These are phyloP conservation scores for Colletotrichum gigasporum DNA, from an alignment of 2,329 filamentous ascomycete genomes.

Conservation along the genomic window DNA sequence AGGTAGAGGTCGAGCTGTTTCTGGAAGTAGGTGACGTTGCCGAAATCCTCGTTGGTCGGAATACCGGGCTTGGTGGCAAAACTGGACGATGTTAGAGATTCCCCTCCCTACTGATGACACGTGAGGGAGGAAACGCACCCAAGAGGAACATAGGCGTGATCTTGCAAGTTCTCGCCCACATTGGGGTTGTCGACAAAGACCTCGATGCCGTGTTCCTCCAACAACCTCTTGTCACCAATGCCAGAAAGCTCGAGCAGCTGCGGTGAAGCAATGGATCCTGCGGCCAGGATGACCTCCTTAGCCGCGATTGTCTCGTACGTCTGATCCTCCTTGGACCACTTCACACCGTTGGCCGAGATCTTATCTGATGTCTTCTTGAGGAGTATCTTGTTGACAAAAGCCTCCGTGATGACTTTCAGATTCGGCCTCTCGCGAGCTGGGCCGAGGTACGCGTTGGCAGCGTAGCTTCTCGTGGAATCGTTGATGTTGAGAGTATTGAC, in stretches of 20 bases:
- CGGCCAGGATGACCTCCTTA: slow-evolving; percentile 66
- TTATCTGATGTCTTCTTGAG: slow-evolving; percentile 21
- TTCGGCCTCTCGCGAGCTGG: slow-evolving; percentile 32
- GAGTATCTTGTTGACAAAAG: slow-evolving; percentile 33
- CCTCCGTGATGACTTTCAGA: slow-evolving; percentile 36
- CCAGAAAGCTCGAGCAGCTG: slow-evolving; percentile 70
- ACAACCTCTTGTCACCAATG: slow-evolving; percentile 55
- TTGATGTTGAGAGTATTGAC: slow-evolving; percentile 35
- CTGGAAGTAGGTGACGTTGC: slow-evolving; percentile 24
- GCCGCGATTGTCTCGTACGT: slow-evolving; percentile 33
- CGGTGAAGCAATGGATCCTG: slow-evolving; percentile 65
- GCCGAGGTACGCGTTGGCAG: slow-evolving; percentile 35
- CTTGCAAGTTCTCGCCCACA: slow-evolving; percentile 51
- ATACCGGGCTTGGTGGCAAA: slow-evolving; percentile 19
- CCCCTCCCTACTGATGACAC: fast-evolving
- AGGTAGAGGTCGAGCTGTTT: slow-evolving; percentile 26
- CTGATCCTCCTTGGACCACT: slow-evolving; percentile 5
- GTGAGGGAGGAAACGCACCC: background rate
- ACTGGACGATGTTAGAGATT: background rate
- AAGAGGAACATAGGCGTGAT: slow-evolving; percentile 38
- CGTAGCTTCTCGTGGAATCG: slow-evolving; percentile 35
- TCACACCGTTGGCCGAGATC: slow-evolving; percentile 33
- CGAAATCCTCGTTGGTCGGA: slow-evolving; percentile 22
- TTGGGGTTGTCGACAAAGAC: slow-evolving; percentile 44
- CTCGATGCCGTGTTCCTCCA: slow-evolving; percentile 41